Evolutionary conservation across 2,329 filamentous ascomycete genomes (phyloP).

Genomic region (Pseudogymnoascus sp.): DNA sequence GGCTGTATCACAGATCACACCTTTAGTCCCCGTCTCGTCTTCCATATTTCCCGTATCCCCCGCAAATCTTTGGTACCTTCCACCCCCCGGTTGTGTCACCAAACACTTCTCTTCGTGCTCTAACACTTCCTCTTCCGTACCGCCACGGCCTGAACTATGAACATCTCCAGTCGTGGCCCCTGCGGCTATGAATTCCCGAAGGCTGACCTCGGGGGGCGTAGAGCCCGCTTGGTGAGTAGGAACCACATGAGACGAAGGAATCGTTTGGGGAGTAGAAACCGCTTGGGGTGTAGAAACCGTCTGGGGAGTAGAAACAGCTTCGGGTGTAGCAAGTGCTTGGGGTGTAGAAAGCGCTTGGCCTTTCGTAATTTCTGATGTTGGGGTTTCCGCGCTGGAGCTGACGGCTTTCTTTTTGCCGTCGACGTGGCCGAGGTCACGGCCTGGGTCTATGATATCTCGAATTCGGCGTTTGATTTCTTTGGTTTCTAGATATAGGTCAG

Average conservation of each 20-base stretch:
- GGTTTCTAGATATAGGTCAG: constrained; percentile 48
- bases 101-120: constrained; percentile 6
- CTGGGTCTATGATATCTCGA: constrained; percentile 73
- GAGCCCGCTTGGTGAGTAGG: background rate
- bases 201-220: background rate
- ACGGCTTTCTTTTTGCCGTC: constrained; percentile 32
- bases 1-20: background rate
- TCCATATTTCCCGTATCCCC: background rate
- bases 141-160: background rate
- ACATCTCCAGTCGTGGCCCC: background rate
- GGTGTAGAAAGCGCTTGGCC: background rate
- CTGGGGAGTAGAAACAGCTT: too few species aligned
- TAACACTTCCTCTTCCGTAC: background rate
- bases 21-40: background rate
- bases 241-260: background rate
- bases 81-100: constrained; percentile 5
- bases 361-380: background rate
- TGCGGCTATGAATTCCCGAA: background rate
- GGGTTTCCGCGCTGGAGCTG: background rate
- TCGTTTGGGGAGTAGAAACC: too few species aligned
- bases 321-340: too few species aligned
- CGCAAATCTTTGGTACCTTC: constrained; percentile 10
- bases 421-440: constrained; percentile 72
- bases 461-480: constrained; percentile 84
- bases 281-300: too few species aligned